Evolutionary conservation across 2,329 filamentous ascomycete genomes (phyloP), one percentile per base, ranked within the genome.

Genomic region (Cryphonectria nitschkei): DNA sequence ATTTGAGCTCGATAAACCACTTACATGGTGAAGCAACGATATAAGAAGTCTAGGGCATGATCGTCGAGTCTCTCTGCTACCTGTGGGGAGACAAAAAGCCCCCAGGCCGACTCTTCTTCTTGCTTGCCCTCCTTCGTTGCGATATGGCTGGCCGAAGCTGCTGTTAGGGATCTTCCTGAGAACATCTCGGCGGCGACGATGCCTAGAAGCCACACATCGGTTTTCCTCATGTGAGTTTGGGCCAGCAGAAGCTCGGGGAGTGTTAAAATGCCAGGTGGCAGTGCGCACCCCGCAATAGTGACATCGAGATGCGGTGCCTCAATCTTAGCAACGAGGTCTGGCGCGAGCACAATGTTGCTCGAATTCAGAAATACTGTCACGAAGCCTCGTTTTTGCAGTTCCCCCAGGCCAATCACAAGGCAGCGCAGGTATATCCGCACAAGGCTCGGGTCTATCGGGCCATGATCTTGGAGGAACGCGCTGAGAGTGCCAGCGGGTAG

Each of bases 101-200:
- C 46, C 64, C 64, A 56, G 22, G 64, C 64, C 37, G 43, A 65
- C 13, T 46, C 46, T 7, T 29, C 32, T 14, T 56, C 46, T 5
- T 39, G 50, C 16, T 65, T 41, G 22, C 41, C 39, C 26, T 52
- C 8, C 62, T 65, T 41, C 26, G 41, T 7, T 22, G 37, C 41
- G 46, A 65, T 65, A 19, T 22, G 32, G 46, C 46, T 16, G 29
- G 64, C 64, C 19, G 46, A 52, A 26, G 26, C 32, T 29, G 32
- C 46, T 14, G 64, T 54, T 6, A 65, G 13, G 54, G 2, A 14
- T 19, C 26, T 14, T 2, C 64, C 64, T 9, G 64, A 37, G 4
- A 65, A 56, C 19, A n/a, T 29, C 64, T 65, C 64, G 8, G 64
- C 46, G 22, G 64, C 46, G n/a, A 65, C 46, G 64, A 65, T 54